Percentiles rank a stretch among this genome's conserved stretches.
Evolutionary conservation across 1,284 basidiomycete genomes (phyloP).

Genomic region (Macrocystidia cucumis): DNA sequence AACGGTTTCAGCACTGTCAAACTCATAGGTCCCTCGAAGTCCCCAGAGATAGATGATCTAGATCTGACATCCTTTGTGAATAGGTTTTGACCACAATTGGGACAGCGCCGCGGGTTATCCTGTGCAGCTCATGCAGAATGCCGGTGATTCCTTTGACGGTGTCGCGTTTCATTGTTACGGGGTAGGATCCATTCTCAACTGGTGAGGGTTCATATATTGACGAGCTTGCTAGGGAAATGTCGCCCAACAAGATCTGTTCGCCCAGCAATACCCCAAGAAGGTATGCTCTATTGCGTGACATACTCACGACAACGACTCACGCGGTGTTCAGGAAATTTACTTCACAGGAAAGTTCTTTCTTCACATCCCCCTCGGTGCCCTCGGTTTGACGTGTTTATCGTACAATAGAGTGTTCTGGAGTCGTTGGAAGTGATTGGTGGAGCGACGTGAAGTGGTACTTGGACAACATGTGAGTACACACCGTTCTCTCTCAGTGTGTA

Average conservation of each 20-base stretch:
- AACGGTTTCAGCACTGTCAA: slow-evolving; percentile 39
- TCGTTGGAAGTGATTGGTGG: slow-evolving; percentile 68
- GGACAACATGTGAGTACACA: slow-evolving; percentile 51
- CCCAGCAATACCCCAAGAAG: slow-evolving; percentile 35
- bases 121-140: slow-evolving; percentile 35
- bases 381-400: no score
- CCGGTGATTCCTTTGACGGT: slow-evolving; percentile 35
- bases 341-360: slow-evolving; percentile 29
- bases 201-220: slow-evolving; percentile 6
- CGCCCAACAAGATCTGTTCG: slow-evolving; percentile 33
- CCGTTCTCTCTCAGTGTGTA: not conserved
- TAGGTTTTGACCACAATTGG: slow-evolving; percentile 37
- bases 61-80: not conserved
- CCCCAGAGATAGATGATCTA: slow-evolving; percentile 13
- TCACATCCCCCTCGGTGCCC: no score
- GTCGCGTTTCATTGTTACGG: slow-evolving; percentile 50
- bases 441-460: slow-evolving; percentile 59
- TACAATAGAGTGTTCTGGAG: slow-evolving; percentile 36
- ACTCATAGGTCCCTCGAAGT: slow-evolving; percentile 35
- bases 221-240: slow-evolving; percentile 26
- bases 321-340: slow-evolving; percentile 25
- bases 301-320: no score
- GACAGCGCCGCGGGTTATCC: slow-evolving; percentile 38
- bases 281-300: slow-evolving; percentile 23
- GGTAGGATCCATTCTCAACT: slow-evolving; percentile 10